Evolutionary conservation across 2,329 filamentous ascomycete genomes (phyloP), one percentile per base, ranked within the genome.

Genomic region (Arthroderma sp.): DNA sequence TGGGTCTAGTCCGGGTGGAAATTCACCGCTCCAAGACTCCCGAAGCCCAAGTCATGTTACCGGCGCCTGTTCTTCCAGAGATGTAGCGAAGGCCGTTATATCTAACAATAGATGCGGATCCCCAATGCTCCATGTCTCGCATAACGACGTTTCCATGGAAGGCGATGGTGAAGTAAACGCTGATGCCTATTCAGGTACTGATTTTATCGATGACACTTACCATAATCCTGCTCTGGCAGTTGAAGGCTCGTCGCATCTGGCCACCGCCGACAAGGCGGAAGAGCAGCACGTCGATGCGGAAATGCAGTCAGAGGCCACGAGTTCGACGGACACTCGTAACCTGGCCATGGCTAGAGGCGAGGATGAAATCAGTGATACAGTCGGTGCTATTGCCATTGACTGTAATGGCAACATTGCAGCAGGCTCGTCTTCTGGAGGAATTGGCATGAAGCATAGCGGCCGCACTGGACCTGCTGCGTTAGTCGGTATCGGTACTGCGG

Each of bases 381-480:
- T 98, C 59, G 93, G 94, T 47, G 93, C 91, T 28, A 95, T 98
- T 67, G 93, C 90, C 9, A 85, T 98, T 61, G 93, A 98, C 66
- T 80, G 81, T 54, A 81, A 80, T 64, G 93, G 93, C 15, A 85
- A 86, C 59, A 95, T 98, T 67, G 91, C 94, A 3, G 93, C 91
- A 2, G 93, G 87, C 15, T 95, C 93, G 1, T 98, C 93, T 1
- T 98, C 94, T 15, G 93, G 93, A 4, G 93, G 93, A 1, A 98
- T 98, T 68, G 91, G 93, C 28, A 96, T 98, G 91, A 98, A 98
- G 69, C 91, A 95, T 70, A 83, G 84, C 60, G 94, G 93, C 4
- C 86, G 93, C 37, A 81, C 95, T 61, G 94, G 93, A 0, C 93
- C 93, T 33, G 94, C 93, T 35, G 93, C 93, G 19, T 79, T 98